These are phyloP conservation scores for Eucalyptus caleyi DNA, from an alignment of 345 rosid genomes.

Conservation along the genomic window DNA sequence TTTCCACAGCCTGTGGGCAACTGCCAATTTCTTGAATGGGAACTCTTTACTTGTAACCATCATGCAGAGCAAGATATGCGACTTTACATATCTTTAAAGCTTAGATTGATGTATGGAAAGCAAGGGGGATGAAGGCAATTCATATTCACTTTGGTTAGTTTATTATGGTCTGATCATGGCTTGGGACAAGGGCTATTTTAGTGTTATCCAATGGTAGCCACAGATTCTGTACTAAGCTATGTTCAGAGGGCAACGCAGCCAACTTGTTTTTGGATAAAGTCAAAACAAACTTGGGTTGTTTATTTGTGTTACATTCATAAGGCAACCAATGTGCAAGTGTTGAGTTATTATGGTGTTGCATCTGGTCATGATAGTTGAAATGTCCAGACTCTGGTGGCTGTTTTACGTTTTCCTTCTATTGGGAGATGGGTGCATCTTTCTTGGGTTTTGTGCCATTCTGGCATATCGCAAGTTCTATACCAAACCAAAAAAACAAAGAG, in stretches of 20 bases:
- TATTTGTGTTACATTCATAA: background rate
- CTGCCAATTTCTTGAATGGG: background rate
- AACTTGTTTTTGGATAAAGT: background rate
- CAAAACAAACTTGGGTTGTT: background rate
- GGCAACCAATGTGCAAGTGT: background rate
- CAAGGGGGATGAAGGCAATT: background rate
- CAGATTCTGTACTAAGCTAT: background rate
- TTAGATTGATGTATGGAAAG: background rate
- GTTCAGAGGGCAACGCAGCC: background rate
- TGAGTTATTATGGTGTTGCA: background rate
- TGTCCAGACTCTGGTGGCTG: background rate
- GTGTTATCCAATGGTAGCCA: background rate
- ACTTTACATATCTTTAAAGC: background rate
- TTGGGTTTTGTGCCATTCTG: background rate
- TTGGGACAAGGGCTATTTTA: background rate
- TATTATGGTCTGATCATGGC: background rate
- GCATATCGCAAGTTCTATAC: background rate
- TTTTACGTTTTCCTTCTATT: background rate
- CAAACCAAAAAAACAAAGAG: background rate
- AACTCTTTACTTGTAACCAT: background rate
- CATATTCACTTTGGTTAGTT: background rate
- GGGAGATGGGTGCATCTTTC: background rate
- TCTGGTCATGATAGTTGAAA: background rate
- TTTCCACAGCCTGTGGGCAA: background rate
- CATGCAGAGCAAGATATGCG: background rate